A percentile compares a stretch with the other conserved stretches of the same genome.
Evolutionary conservation across 2,329 filamentous ascomycete genomes (phyloP).

Genomic region (Monilinia vaccinii-corymbosi): DNA sequence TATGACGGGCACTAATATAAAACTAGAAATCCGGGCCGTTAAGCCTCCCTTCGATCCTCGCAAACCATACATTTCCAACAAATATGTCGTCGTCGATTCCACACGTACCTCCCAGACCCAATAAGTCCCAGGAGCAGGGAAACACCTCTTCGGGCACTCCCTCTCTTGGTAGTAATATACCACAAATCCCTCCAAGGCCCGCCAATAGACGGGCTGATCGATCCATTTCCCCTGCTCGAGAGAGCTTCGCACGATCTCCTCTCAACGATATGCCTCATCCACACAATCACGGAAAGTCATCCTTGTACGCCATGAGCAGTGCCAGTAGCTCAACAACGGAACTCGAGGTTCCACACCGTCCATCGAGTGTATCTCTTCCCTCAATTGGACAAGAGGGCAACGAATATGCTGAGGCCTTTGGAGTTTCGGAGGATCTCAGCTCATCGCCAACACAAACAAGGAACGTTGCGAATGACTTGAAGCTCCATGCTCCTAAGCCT

Average conservation of each 20-base stretch:
- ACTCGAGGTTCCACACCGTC: constrained; percentile 42
- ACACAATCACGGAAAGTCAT: constrained; percentile 29
- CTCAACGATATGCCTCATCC: constrained; percentile 60
- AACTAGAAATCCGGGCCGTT: constrained; percentile 4
- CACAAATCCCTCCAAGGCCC: constrained; percentile 74
- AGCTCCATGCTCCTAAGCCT: constrained; percentile 82
- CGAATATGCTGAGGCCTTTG: constrained; percentile 65
- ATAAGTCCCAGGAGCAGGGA: constrained; percentile 39
- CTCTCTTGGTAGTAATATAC: constrained; percentile 38
- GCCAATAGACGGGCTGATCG: constrained; percentile 55
- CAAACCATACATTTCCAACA: neutral
- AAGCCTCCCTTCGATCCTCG: constrained; percentile 6
- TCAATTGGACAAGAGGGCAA: constrained; percentile 81
- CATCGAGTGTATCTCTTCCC: constrained; percentile 70
- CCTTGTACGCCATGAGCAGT: constrained; percentile 32
- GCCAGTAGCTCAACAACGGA: constrained; percentile 32
- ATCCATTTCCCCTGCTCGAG: constrained; percentile 66
- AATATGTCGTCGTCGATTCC: constrained; percentile 28
- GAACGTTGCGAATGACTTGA: constrained; percentile 69
- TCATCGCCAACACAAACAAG: constrained; percentile 62
- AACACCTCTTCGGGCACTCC: constrained; percentile 30
- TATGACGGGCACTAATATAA: constrained; percentile 2
- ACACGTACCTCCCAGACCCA: constrained; percentile 53
- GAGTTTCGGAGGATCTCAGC: constrained; percentile 38
- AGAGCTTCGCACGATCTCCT: constrained; percentile 77